A percentile compares a stretch with the other conserved stretches of the same genome.
phyloP scores from a whole-genome alignment of 2,329 filamentous ascomycete genomes.

The Calonectria multiphialidica region DNA sequence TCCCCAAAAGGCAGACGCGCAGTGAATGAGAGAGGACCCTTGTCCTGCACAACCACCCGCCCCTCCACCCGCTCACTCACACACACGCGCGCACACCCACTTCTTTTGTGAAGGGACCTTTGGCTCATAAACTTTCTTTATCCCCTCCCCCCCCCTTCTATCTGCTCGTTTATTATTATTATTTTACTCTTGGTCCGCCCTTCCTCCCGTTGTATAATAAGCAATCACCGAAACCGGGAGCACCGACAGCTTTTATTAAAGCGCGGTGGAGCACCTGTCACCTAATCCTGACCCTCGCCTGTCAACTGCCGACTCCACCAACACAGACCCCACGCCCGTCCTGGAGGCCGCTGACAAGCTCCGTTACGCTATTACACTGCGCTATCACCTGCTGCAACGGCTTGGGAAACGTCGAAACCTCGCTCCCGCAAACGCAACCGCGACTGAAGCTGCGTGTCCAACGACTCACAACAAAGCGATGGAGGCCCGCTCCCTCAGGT shows the following conservation, averaged over 20 bases:
- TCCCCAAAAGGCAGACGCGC: neutral
- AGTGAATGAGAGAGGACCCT: neutral
- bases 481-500: conserved; percentile 86
- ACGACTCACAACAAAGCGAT: conserved; percentile 57
- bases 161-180: neutral
- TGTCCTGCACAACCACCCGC: neutral
- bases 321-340: conserved; percentile 6
- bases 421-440: conserved; percentile 14
- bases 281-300: neutral
- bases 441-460: conserved; percentile 16
- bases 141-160: neutral
- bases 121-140: neutral
- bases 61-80: conserved; percentile 2
- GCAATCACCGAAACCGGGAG: neutral
- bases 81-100: neutral
- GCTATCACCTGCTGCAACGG: neutral
- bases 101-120: neutral
- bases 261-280: neutral
- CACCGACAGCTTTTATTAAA: neutral
- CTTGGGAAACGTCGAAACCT: neutral
- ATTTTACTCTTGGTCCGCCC: neutral
- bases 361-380: neutral
- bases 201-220: neutral
- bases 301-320: conserved; percentile 4
- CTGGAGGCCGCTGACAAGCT: conserved; percentile 9